Evolutionary conservation across 495 filamentous ascomycete genomes (phyloP).

Genomic region (Elaphomyces granulatus): DNA sequence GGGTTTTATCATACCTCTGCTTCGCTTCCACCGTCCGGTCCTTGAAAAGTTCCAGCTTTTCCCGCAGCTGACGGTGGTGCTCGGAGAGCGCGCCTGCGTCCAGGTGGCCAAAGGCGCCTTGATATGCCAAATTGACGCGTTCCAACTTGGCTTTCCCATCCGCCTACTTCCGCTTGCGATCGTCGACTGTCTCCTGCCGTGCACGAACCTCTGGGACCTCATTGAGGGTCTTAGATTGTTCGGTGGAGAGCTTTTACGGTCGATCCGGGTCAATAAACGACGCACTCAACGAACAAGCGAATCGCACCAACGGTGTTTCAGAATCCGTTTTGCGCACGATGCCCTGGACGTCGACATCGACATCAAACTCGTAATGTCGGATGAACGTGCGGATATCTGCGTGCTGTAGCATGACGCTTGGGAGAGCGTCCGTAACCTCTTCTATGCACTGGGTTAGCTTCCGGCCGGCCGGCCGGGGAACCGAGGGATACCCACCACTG

Average conservation of each 20-base stretch:
- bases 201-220: slow-evolving; percentile 7
- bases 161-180: slow-evolving; percentile 1
- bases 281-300: slow-evolving; percentile 14
- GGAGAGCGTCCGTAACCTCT: slow-evolving; percentile 18
- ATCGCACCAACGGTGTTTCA: slow-evolving; percentile 16
- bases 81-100: slow-evolving; percentile 1
- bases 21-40: slow-evolving; percentile 10
- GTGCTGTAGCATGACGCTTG: slow-evolving; percentile 23
- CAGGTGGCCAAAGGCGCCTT: slow-evolving; percentile 1
- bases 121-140: neutral
- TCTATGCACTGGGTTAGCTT: slow-evolving; percentile 7
- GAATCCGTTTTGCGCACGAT: slow-evolving; percentile 17
- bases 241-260: slow-evolving; percentile 11
- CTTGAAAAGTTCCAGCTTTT: neutral
- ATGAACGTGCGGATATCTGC: slow-evolving; percentile 17
- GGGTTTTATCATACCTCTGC: slow-evolving; percentile 9
- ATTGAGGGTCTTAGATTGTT: slow-evolving; percentile 14
- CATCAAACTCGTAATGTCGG: slow-evolving; percentile 17
- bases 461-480: slow-evolving; percentile 1
- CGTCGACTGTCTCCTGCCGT: slow-evolving; percentile 8
- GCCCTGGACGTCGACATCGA: slow-evolving; percentile 20
- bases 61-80: neutral
- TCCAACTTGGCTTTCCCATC: neutral
- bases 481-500: slow-evolving; percentile 11
- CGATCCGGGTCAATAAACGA: slow-evolving; percentile 16